Base-by-base conservation (phyloP, 2,329 filamentous ascomycete species). In the Curvularia sp. region DNA sequence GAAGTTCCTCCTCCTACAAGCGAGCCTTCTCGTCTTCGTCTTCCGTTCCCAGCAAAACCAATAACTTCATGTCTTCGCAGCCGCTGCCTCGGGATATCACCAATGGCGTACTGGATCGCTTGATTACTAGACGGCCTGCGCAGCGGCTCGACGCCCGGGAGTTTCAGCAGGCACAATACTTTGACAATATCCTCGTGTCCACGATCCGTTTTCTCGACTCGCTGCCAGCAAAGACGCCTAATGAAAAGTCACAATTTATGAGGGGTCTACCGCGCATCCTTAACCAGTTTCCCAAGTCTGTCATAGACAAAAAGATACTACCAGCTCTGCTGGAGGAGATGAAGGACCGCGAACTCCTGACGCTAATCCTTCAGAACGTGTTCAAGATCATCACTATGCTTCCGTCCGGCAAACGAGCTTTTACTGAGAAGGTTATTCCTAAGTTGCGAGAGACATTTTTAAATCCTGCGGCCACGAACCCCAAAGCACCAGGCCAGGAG, bases 121-220 rank as follows among this genome's bases (percentile, higher is more conserved):
- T 99, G 43, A 93, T 99, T 56, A 95, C 94, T 0, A 85, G 95
- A 62, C 84, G 93, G 54, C 92, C 95, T 2, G 92, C 93, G 3
- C 91, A 96, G 74, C 87, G 95, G 43, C 86, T 98, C 80, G 93
- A 88, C 25, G 93, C 94, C 4, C 87, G 86, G 53, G 94, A 97
- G 69, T 98, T 99, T 67, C 95, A 99, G 73, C 87, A 97, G 76
- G 96, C 93, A 71, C 89, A 92, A 65, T 99, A 96, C 74, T 99
- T 99, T 74, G 93, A 99, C 78, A 99, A 98, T 71, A 91, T 98
- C 45, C 83, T 99, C 4, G 92, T 99, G 21, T 97, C 93, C 0
- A 97, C 95, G 0, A 97, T 99, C 61, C 91, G 95, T 12, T 99
- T 99, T 72, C 81, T 99, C 25, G 95, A 99, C 69, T 86, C 89